A percentile compares a stretch with the other conserved stretches of the same genome.
phyloP scores from a whole-genome alignment of 1,139 yeast species.

The Sugiyamaella pinicola region DNA sequence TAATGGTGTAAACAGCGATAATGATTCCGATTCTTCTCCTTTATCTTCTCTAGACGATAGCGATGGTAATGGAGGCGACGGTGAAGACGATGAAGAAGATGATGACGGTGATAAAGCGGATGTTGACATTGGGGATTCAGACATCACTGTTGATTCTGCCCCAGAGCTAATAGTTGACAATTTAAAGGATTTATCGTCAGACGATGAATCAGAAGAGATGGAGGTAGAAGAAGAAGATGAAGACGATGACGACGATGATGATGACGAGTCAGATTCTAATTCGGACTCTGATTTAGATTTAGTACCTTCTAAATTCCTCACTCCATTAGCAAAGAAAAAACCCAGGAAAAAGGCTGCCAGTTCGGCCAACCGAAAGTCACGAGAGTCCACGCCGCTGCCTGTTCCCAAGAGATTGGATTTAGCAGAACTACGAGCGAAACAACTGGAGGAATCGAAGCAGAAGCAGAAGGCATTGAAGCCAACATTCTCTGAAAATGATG shows the following conservation, averaged over 20 bases:
- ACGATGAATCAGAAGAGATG: conserved; percentile 23
- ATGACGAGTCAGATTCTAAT: conserved; percentile 26
- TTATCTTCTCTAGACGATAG: conserved; percentile 24
- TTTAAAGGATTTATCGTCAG: conserved; percentile 17
- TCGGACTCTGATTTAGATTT: conserved; percentile 20
- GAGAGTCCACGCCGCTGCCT: conserved; percentile 27
- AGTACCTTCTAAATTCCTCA: conserved; percentile 11
- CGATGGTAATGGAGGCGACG: conserved; percentile 20
- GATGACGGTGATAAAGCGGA: not conserved
- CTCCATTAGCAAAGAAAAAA: conserved; percentile 22
- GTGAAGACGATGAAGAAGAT: conserved; percentile 3
- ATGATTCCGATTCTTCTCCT: conserved; percentile 19
- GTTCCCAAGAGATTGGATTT: conserved; percentile 34
- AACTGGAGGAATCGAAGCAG: conserved; percentile 18
- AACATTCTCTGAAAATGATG: conserved; percentile 13
- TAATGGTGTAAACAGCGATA: not conserved
- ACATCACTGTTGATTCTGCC: conserved; percentile 22
- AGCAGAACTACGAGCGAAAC: conserved; percentile 26
- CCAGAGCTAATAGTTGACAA: conserved; percentile 22
- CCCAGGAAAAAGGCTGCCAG: conserved; percentile 21
- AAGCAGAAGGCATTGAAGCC: not conserved
- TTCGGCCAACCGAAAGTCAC: conserved; percentile 24
- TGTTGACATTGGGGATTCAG: conserved; percentile 20
- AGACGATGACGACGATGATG: conserved; percentile 27
- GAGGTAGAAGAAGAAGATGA: conserved; percentile 24